These are phyloP conservation scores for Murraya koenigii DNA, from an alignment of 345 rosid genomes.

Conservation along the genomic window DNA sequence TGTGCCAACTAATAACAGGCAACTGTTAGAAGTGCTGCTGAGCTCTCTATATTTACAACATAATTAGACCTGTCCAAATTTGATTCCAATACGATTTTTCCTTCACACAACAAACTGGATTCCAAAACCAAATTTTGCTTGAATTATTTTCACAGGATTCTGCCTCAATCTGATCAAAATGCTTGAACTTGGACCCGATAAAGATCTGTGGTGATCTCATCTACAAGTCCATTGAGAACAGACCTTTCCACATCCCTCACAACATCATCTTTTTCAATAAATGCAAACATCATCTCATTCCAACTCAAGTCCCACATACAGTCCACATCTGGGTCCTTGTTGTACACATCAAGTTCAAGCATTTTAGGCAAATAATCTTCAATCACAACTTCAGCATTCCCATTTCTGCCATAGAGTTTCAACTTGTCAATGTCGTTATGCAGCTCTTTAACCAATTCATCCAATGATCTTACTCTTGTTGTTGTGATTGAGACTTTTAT, in stretches of 20 bases:
- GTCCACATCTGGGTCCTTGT: slow-evolving; percentile 56
- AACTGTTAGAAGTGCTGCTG: too few species aligned
- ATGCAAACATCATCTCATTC: slow-evolving; percentile 41
- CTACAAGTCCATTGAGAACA: slow-evolving; percentile 60
- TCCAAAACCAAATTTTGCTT: slow-evolving; percentile 1
- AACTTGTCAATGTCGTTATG: slow-evolving; percentile 52
- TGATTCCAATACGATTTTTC: too few species aligned
- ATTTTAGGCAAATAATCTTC: slow-evolving; percentile 65
- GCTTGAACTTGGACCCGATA: slow-evolving; percentile 21
- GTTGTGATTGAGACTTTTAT: slow-evolving; percentile 35
- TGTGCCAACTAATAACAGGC: too few species aligned
- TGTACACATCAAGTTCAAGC: slow-evolving; percentile 58
- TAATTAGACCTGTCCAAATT: too few species aligned
- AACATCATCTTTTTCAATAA: slow-evolving; percentile 68
- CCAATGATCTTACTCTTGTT: slow-evolving; percentile 41
- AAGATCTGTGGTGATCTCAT: slow-evolving; percentile 65
- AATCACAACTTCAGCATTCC: slow-evolving; percentile 28
- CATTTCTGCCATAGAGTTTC: slow-evolving; percentile 49
- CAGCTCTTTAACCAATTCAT: slow-evolving; percentile 60
- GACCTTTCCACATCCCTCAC: slow-evolving; percentile 67
- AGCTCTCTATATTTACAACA: too few species aligned
- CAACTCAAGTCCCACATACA: slow-evolving; percentile 94
- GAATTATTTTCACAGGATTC: not conserved
- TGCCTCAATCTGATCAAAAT: not conserved
- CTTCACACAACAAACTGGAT: not conserved